Evolutionary conservation across 2,329 filamentous ascomycete species (phyloP), one percentile per base, ranked within the genome.

Genomic region (Amauroascus niger): DNA sequence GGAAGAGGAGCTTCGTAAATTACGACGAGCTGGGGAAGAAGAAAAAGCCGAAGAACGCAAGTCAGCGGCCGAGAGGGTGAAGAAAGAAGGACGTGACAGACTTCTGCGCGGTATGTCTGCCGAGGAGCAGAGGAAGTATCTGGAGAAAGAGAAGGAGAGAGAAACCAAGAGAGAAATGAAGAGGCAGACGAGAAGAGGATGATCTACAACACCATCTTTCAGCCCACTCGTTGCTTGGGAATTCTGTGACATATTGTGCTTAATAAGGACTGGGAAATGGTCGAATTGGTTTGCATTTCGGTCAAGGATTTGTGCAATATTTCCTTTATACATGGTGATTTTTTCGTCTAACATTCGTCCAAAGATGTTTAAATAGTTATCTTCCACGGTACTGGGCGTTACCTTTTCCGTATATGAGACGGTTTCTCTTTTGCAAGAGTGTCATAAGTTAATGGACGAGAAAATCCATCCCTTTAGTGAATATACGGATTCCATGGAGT

Each of bases 31-130:
- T 0, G 81, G 84, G 52, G 88, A 96, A 60, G 88, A 80, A 50
- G 80, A 82, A 65, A 80, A 81, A 67, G 78, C 79, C 13, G 80
- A 82, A 65, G 81, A 83, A 68, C 71, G 80, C 53, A 76, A 77
- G 64, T 49, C 64, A 64, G 57, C 69, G 61, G 61, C 72, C 57
- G 65, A 82, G 76, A 71, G 81, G 71, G 75, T 84, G 68, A 90
- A 85, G 72, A 95, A 96, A 75, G 82, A 86, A 64, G 94, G 97
- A 79, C 81, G 90, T 52, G 91, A 96, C 64, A 82, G 84, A 61
- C 83, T 90, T 67, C 78, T 93, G 59, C 86, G 83, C 64, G 78
- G 79, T 11, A 78, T 91, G 64, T 85, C 84, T 63, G 86, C 87
- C 53, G 88, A 90, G 70, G 85, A 86, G 57, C 87, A 91, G 77